Evolutionary conservation across 192 early-diverging fungal genomes (phyloP), one percentile per base, ranked within the genome.

Genomic region (Coemansia umbellata): DNA sequence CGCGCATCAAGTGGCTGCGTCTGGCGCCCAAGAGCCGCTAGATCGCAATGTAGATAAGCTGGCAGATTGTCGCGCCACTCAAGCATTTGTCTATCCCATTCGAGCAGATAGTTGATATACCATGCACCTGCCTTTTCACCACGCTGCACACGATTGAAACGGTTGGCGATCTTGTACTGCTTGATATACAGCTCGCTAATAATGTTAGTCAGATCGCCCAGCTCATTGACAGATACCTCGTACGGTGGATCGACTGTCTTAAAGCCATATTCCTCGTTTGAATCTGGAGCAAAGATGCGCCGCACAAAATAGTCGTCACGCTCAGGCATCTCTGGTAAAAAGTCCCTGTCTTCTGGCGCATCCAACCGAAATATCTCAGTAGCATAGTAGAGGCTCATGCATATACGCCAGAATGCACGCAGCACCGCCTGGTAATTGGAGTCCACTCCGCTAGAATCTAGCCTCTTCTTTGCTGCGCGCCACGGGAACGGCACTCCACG

Each of bases 31-130:
- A 76, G 59, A n/a, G 21, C 50, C 4, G 47, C 53, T 19, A 76
- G 37, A 36, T 76, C 66, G 41, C 53, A 53, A 49, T 26, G 44
- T 42, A 76, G 23, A 27, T 69, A 55, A 10, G 53, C 17, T 19
- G 74, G 74, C 59, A 76, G 58, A 14, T 26, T 21, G 5, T 53
- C 54, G 21, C 74, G 74, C 74, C 74, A 76, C 45, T 66, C 62
- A 23, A 76, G 58, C 66, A 76, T 69, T 52, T 69, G 74, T 6
- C 74, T 66, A 52, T 76, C 74, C 74, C 74, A 76, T 55, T 76
- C 74, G 15, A 53, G 62, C 54, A 76, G 23, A 39, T 69, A 76
- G 35, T 50, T 65, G 39, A 76, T 55, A 40, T 76, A 76, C 42
- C 58, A 60, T 24, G 55, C 31, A 5, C 37, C 40, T 18, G 55